Percentiles rank a stretch among this genome's conserved stretches.
Evolutionary conservation across 495 filamentous ascomycete species (phyloP).

Genomic region (Penicillium macrosclerotiorum): DNA sequence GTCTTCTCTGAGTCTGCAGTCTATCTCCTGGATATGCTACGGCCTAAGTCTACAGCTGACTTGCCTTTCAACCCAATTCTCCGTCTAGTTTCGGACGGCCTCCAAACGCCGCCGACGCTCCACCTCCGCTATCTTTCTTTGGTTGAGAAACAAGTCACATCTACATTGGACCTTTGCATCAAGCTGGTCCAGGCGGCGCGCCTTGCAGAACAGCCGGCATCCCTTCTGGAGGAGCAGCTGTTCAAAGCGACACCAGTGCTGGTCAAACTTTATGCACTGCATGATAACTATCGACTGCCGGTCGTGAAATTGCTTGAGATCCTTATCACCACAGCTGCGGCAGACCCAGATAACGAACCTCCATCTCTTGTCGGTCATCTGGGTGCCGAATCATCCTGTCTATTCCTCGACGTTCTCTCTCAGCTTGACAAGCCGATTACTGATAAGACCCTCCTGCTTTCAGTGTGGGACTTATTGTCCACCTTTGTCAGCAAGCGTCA

Average conservation of each 20-base stretch:
- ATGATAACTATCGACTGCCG: slow-evolving; percentile 61
- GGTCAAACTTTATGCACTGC: slow-evolving; percentile 73
- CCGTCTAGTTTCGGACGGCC: slow-evolving; percentile 63
- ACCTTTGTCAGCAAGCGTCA: slow-evolving; percentile 87
- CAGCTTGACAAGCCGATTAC: slow-evolving; percentile 74
- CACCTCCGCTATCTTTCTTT: slow-evolving; percentile 55
- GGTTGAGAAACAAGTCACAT: slow-evolving; percentile 60
- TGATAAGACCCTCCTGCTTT: slow-evolving; percentile 56
- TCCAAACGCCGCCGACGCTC: slow-evolving; percentile 61
- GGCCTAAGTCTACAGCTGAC: slow-evolving; percentile 64
- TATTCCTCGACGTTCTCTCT: slow-evolving; percentile 76
- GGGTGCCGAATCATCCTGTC: slow-evolving; percentile 73
- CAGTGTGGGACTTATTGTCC: slow-evolving; percentile 82
- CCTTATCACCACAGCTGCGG: slow-evolving; percentile 66
- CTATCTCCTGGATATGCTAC: slow-evolving; percentile 73
- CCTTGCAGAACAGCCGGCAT: slow-evolving; percentile 56
- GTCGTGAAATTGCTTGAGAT: slow-evolving; percentile 69
- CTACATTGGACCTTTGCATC: slow-evolving; percentile 62
- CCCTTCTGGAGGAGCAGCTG: slow-evolving; percentile 70
- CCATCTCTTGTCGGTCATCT: slow-evolving; percentile 88
- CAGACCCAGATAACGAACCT: slow-evolving; percentile 62
- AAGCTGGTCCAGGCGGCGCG: slow-evolving; percentile 67
- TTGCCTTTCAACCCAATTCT: slow-evolving; percentile 77
- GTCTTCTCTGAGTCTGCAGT: slow-evolving; percentile 66
- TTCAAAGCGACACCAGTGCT: slow-evolving; percentile 75